Percentiles rank a stretch among this genome's conserved stretches.
Conservation (phyloP, 805 yeast genomes). For the Pichia nakasei region DNA sequence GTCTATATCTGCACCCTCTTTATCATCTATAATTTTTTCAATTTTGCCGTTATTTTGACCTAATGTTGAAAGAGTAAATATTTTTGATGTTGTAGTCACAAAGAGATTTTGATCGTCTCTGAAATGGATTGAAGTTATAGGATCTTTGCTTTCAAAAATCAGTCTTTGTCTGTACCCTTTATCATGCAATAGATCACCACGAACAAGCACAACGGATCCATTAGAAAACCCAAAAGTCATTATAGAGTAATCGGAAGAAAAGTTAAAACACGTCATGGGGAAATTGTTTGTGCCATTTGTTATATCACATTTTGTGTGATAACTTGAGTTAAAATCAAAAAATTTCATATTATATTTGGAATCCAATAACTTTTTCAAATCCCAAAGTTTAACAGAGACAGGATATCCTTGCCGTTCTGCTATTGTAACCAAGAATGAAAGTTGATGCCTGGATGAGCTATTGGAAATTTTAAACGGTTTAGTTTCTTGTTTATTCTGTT, state of each 20-base stretch:
- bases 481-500: conserved; percentile 12
- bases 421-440: conserved; percentile 45
- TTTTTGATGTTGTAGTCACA: conserved; percentile 65
- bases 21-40: conserved; percentile 34
- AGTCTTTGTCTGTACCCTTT: conserved; percentile 83
- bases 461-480: too few relatives aligned
- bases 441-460: conserved; percentile 25
- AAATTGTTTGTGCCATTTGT: conserved; percentile 67
- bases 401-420: conserved; percentile 73
- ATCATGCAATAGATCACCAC: conserved; percentile 86
- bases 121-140: conserved; percentile 70
- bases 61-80: conserved; percentile 63
- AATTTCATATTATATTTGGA: conserved; percentile 13
- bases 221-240: conserved; percentile 74
- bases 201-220: conserved; percentile 69
- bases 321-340: conserved; percentile 30
- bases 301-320: conserved; percentile 53
- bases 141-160: conserved; percentile 65
- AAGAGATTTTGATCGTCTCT: conserved; percentile 47
- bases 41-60: conserved; percentile 72
- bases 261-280: conserved; percentile 63
- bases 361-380: conserved; percentile 41
- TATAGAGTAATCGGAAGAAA: conserved; percentile 48
- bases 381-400: conserved; percentile 63
- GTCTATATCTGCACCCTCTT: conserved; percentile 40